Evolutionary conservation across 306 rosid species (phyloP), one percentile per base, ranked within the genome.

Genomic region (Cucurbita argyrosperma): DNA sequence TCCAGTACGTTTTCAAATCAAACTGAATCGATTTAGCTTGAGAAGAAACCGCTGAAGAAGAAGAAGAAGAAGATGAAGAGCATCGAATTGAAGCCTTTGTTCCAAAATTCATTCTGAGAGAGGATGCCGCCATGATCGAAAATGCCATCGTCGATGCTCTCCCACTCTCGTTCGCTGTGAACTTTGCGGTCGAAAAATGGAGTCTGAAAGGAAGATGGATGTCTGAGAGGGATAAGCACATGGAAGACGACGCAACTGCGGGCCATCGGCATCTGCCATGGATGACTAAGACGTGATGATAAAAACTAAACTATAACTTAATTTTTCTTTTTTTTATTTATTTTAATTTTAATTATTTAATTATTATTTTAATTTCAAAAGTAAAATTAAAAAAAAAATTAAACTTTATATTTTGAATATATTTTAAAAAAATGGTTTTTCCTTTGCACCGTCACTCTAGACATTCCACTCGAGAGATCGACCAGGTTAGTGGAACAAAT

Each of bases 1-100:
- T 62, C 98, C 96, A 93, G 65, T 90, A 90, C 10, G 87, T 79
- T 85, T 83, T 93, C 87, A 90, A 77, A 86, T 93, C 96, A 78
- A 93, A 93, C 3, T 84, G 71, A 71, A 53, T 45, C 72, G 83
- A 83, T 76, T 57, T 57, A 55, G 85, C 69, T 54, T 49, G 72
- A 77, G 72, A 76, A 11, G 15, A 11, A 47, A 47, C 13, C 13
- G 15, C 1, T 11, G 55, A 51, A 7, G 26, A 26, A 26, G 55
- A 51, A 7, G 21, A 19, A 19, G 55, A 51, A 51, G 55, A 49
- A 1, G 52, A 47, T 14, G 52, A 47, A 47, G 52, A 51, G 16
- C 19, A 51, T 5, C n/a, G 55, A 51, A 51, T 51, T 51, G 55
- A 8, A 51, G 55, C 14, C 19, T 51, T 51, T 51, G 8, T 51